phyloP scores from a whole-genome alignment of 257 asterid genomes.

The Forsythia suspensa region DNA sequence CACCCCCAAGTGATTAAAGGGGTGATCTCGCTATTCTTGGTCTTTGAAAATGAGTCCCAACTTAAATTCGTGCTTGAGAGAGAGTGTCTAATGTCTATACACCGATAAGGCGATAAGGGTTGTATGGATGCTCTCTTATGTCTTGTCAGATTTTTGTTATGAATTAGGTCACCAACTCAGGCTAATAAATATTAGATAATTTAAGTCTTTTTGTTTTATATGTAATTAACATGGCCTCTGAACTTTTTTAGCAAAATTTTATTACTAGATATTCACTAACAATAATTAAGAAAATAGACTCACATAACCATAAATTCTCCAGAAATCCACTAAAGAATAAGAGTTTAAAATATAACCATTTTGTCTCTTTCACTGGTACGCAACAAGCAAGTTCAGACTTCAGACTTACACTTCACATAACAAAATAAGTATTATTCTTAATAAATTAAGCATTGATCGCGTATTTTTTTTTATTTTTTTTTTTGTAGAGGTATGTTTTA shows the following conservation, averaged over 20 bases:
- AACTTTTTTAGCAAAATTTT: not conserved
- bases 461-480: too few relatives aligned
- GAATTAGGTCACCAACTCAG: not conserved
- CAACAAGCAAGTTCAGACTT: too few relatives aligned
- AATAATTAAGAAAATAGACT: not conserved
- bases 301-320: not conserved
- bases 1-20: not conserved
- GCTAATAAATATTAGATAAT: not conserved
- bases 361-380: too few relatives aligned
- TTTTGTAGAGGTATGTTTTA: too few relatives aligned
- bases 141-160: not conserved
- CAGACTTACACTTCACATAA: too few relatives aligned
- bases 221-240: not conserved
- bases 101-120: too few relatives aligned
- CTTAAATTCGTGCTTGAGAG: not conserved
- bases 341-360: not conserved
- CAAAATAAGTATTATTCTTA: too few relatives aligned
- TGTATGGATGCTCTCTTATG: not conserved
- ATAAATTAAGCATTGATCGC: too few relatives aligned
- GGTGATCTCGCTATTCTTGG: not conserved
- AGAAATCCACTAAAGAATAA: not conserved
- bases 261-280: not conserved
- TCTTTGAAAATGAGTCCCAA: not conserved
- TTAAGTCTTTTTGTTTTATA: too few relatives aligned
- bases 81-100: not conserved